Evolutionary conservation across 345 rosid genomes (phyloP).

Genomic region (Trapa bicornis): DNA sequence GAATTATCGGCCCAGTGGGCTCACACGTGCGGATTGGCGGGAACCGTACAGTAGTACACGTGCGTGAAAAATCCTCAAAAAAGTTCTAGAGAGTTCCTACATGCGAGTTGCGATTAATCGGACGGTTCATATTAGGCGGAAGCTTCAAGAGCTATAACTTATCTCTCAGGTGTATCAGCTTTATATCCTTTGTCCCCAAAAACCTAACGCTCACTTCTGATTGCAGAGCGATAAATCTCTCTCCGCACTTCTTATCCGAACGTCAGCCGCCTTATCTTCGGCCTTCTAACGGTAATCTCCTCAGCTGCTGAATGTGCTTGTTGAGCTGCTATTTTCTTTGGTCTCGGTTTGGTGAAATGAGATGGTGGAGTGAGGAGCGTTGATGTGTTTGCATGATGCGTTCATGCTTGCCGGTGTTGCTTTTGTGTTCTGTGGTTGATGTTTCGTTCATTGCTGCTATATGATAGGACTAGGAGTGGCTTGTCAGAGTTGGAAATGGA

Average conservation of each 20-base stretch:
- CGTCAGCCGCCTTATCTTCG: background rate
- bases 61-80: background rate
- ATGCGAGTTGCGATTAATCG: background rate
- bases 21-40: background rate
- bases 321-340: background rate
- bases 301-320: background rate
- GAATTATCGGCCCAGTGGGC: background rate
- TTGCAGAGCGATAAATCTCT: background rate
- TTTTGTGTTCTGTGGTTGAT: background rate
- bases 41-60: background rate
- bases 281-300: background rate
- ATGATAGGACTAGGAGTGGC: no score
- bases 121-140: constrained; percentile 5
- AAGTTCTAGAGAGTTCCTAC: constrained; percentile 12
- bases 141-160: constrained; percentile 6
- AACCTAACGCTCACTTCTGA: constrained; percentile 3
- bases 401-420: background rate
- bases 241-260: constrained; percentile 2
- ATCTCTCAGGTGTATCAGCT: background rate
- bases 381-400: no score
- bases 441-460: background rate
- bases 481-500: background rate
- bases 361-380: background rate
- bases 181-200: background rate
- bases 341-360: background rate